Evolutionary conservation across 106 monocot species (phyloP).

Genomic region (Ottelia alismoides): DNA sequence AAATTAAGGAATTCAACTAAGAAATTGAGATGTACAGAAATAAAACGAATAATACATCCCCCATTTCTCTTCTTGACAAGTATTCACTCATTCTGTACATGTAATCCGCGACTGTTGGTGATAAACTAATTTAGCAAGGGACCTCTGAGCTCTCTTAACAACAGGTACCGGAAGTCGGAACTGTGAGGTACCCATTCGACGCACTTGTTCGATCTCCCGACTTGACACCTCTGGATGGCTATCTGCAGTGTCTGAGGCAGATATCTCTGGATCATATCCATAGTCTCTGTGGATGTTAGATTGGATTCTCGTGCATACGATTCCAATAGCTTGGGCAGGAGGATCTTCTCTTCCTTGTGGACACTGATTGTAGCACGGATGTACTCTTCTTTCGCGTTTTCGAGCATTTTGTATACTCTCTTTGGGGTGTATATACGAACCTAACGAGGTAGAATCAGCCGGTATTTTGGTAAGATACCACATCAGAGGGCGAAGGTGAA

Average conservation of each 20-base stretch:
- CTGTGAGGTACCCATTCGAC: constrained; percentile 21
- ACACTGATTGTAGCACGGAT: constrained; percentile 15
- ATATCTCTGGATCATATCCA: constrained; percentile 13
- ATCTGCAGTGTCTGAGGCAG: constrained; percentile 20
- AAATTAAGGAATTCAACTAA: no score
- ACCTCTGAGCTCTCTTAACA: constrained; percentile 11
- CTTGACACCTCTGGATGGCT: constrained; percentile 17
- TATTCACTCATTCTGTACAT: constrained; percentile 5
- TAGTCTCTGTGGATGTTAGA: not conserved
- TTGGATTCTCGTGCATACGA: constrained; percentile 11
- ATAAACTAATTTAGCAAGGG: not conserved
- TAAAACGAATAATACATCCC: no score
- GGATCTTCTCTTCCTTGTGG: constrained; percentile 22
- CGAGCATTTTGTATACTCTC: constrained; percentile 11
- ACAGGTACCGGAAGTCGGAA: constrained; percentile 16
- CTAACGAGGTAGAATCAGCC: not conserved
- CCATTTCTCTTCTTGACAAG: no score
- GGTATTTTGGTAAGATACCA: not conserved
- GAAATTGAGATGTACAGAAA: no score
- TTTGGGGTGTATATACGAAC: constrained; percentile 22
- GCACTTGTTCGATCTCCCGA: constrained; percentile 7
- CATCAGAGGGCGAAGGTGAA: not conserved
- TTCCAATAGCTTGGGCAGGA: constrained; percentile 17
- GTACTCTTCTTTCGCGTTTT: constrained; percentile 20
- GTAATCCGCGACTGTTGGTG: not conserved